Evolutionary conservation across 2,329 filamentous ascomycete genomes (phyloP), one percentile per base, ranked within the genome.

Genomic region (Claviceps purpurea): DNA sequence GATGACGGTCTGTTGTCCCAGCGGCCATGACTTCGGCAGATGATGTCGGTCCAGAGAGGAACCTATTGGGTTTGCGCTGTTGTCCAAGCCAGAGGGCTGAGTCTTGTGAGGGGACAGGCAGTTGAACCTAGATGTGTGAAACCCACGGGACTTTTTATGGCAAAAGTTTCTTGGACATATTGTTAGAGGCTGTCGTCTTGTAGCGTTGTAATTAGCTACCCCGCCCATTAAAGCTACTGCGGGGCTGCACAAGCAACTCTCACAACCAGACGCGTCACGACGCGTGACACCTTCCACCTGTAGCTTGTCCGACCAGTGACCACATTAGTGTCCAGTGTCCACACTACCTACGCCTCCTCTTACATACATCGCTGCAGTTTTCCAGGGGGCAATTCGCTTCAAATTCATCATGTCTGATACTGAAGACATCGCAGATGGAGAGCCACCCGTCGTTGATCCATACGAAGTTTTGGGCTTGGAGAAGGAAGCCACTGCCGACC

Each of bases 391-490:
- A 7, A 16, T 10, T 44, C 24, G 22, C 45, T 49, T 51, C 49
- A 18, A 52, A 52, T 49, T 51, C 54, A 48, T 40, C 50, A 78
- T 77, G 72, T 71, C 72, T 44, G 64, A 72, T 48, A 62, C 65
- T 20, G 76, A 84, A 48, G 78, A 85, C 40, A 61, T 74, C 22
- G 57, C 72, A 24, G 72, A 77, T 26, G 74, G 73, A 52, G 76
- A 80, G 40, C 83, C 80, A 1, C 85, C 87, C 0, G 62, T 62
- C 18, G 81, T 85, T 44, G 73, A 87, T 59, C 91, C 93, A 0
- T 98, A 98, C 63, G 78, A 83, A 60, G 79, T 91, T 51, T 81
- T 98, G 8, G 78, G 74, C 22, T 67, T 98, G 42, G 76, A 83
- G 40, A 79, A 80, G 55, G 73, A 78, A 50, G 89, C 89, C 14